phyloP scores from a whole-genome alignment of 306 rosid genomes.

The Hippophae gyantsensis region DNA sequence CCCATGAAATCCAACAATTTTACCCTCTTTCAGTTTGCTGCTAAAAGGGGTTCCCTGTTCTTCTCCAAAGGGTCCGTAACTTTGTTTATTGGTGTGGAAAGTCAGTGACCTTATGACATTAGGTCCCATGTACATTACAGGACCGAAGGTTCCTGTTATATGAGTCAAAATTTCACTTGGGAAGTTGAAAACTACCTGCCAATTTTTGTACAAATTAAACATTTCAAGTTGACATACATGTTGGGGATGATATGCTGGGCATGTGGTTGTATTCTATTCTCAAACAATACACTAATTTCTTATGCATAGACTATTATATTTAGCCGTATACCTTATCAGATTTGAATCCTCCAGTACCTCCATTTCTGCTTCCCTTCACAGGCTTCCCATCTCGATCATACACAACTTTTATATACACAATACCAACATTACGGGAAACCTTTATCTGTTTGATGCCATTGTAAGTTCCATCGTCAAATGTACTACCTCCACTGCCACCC shows the following conservation, averaged over 20 bases:
- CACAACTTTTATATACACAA: slow-evolving; percentile 57
- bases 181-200: slow-evolving; percentile 65
- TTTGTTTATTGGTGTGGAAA: slow-evolving; percentile 54
- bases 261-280: too few relatives aligned
- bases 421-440: slow-evolving; percentile 61
- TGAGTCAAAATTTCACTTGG: slow-evolving; percentile 80
- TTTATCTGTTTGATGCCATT: slow-evolving; percentile 62
- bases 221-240: neutral
- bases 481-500: slow-evolving; percentile 66
- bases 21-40: slow-evolving; percentile 60
- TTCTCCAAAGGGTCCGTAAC: slow-evolving; percentile 80
- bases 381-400: slow-evolving; percentile 61
- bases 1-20: slow-evolving; percentile 77
- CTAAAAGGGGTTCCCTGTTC: slow-evolving; percentile 63
- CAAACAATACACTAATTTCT: neutral
- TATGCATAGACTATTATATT: neutral
- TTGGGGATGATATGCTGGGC: too few relatives aligned
- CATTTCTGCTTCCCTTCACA: slow-evolving; percentile 61
- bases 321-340: slow-evolving; percentile 52
- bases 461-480: slow-evolving; percentile 65
- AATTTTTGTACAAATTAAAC: neutral
- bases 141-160: slow-evolving; percentile 61
- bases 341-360: slow-evolving; percentile 80
- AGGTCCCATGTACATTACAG: slow-evolving; percentile 78
- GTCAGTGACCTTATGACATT: slow-evolving; percentile 57